Evolutionary conservation across 495 filamentous ascomycete species (phyloP).

Genomic region (Arthonia radiata): DNA sequence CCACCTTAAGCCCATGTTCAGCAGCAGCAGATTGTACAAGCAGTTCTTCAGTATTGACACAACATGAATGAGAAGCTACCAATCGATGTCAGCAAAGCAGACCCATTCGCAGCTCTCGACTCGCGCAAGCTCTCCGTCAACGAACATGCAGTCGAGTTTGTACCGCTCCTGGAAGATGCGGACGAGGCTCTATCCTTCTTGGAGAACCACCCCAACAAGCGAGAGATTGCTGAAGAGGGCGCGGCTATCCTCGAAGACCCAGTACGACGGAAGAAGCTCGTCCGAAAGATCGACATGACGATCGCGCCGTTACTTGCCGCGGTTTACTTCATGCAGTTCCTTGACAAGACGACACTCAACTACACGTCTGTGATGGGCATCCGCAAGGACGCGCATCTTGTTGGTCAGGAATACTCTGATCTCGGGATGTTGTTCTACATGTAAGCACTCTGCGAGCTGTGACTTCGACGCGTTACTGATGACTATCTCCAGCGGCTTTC

Average conservation of each 20-base stretch:
- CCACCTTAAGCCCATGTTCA: too few relatives aligned
- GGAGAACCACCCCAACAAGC: constrained; percentile 8
- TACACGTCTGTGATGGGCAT: constrained; percentile 9
- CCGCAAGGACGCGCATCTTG: constrained; percentile 4
- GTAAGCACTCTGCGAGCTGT: too few relatives aligned
- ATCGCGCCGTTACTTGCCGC: constrained; percentile 5
- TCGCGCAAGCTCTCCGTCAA: constrained; percentile 7
- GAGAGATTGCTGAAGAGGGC: constrained; percentile 9
- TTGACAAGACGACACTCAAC: constrained; percentile 10
- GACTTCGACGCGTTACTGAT: too few relatives aligned
- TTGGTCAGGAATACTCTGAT: constrained; percentile 6
- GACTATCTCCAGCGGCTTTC: too few relatives aligned
- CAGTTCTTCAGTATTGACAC: too few relatives aligned
- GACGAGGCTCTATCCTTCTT: constrained; percentile 12
- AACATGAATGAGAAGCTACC: too few relatives aligned
- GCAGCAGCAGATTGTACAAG: too few relatives aligned
- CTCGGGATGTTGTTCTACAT: constrained; percentile 6
- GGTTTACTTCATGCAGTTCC: constrained; percentile 10
- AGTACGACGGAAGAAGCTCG: constrained; percentile 4
- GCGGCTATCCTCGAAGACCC: constrained; percentile 12
- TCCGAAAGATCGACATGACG: too few relatives aligned
- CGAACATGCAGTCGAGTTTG: constrained; percentile 1
- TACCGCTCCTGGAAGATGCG: constrained; percentile 8
- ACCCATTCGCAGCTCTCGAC: constrained; percentile 11
- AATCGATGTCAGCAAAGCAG: too few relatives aligned